These are phyloP conservation scores for Ceratocystis alfenasii DNA, from an alignment of 2,329 filamentous ascomycete genomes.

Conservation along the genomic window DNA sequence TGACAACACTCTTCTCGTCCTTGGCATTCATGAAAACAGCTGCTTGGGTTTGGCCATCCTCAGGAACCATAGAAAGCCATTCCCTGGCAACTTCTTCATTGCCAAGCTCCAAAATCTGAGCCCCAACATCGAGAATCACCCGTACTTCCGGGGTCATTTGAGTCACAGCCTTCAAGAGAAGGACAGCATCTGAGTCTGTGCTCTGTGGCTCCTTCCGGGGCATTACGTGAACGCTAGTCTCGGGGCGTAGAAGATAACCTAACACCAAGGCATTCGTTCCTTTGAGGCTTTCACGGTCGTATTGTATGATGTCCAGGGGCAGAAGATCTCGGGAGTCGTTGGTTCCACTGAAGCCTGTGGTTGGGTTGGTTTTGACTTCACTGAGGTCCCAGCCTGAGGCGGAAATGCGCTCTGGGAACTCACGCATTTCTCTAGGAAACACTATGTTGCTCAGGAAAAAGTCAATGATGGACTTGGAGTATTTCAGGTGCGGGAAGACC, in stretches of 20 bases:
- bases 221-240: constrained; percentile 36
- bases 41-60: constrained; percentile 25
- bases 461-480: constrained; percentile 45
- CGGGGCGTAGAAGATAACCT: constrained; percentile 41
- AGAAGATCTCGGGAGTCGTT: constrained; percentile 50
- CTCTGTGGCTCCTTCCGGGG: constrained; percentile 19
- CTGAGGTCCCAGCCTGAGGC: constrained; percentile 59
- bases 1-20: constrained; percentile 44
- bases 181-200: constrained; percentile 29
- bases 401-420: constrained; percentile 52
- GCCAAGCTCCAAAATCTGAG: constrained; percentile 52
- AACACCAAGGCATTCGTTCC: constrained; percentile 60
- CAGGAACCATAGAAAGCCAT: constrained; percentile 38
- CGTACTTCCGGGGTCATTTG: constrained; percentile 32
- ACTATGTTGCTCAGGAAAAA: constrained; percentile 49
- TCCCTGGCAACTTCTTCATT: constrained; percentile 42
- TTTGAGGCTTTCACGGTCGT: constrained; percentile 41
- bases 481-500: constrained; percentile 43
- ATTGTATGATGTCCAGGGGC: constrained; percentile 43
- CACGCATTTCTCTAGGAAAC: constrained; percentile 49
- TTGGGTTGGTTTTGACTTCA: constrained; percentile 35
- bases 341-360: constrained; percentile 59
- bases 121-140: constrained; percentile 60
- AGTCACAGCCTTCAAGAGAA: constrained; percentile 37
- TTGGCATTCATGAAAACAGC: constrained; percentile 3